phyloP scores from a whole-genome alignment of 257 asterid species.

The Galeopsis tetrahit region DNA sequence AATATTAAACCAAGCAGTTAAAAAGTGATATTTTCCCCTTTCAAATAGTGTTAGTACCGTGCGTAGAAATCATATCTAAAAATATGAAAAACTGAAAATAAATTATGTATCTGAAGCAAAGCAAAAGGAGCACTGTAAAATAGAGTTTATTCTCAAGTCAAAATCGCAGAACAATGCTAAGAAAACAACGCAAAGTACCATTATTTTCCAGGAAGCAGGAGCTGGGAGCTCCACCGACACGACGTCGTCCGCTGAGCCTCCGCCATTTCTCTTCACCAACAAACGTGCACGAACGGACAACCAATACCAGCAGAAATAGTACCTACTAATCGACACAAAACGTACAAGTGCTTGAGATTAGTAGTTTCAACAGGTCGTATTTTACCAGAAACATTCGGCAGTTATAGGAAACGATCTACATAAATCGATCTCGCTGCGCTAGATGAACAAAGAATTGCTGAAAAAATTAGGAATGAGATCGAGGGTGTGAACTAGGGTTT shows the following conservation, averaged over 20 bases:
- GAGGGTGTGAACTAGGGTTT: too few relatives aligned
- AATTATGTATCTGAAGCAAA: not conserved
- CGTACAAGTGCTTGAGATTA: too few relatives aligned
- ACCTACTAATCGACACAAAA: too few relatives aligned
- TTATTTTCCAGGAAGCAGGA: conserved; percentile 73
- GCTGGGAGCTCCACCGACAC: conserved; percentile 72
- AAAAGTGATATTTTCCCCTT: not conserved
- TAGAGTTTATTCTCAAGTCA: conserved; percentile 1
- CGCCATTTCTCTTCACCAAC: conserved; percentile 57
- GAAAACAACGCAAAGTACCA: conserved; percentile 42
- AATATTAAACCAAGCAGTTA: conserved; percentile 5
- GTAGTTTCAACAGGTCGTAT: too few relatives aligned
- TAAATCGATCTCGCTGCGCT: too few relatives aligned
- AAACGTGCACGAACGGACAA: too few relatives aligned
- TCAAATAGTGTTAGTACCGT: not conserved
- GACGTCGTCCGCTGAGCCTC: conserved; percentile 47
- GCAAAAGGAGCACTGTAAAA: too few relatives aligned
- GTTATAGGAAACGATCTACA: too few relatives aligned
- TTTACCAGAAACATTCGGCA: too few relatives aligned
- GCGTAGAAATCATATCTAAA: not conserved
- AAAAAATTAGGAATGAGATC: too few relatives aligned
- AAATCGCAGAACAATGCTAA: not conserved
- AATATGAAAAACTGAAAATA: not conserved
- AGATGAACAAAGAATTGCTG: too few relatives aligned
- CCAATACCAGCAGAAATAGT: conserved; percentile 35